Conservation (phyloP, 345 rosid genomes). For the Populus davidiana region DNA sequence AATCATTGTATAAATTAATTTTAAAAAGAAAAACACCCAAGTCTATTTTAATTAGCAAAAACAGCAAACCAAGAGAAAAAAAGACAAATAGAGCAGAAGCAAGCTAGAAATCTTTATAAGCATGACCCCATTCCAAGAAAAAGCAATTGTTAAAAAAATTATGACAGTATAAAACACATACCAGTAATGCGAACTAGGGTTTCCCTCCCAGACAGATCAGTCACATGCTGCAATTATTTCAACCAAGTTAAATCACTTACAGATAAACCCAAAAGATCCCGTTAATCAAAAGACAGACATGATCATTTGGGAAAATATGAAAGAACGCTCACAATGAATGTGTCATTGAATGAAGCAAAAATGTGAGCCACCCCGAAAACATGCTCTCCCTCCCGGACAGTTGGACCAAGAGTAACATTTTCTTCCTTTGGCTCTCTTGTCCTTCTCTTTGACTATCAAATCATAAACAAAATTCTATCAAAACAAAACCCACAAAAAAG, state of each 20-base stretch:
- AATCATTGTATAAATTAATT: too few relatives aligned
- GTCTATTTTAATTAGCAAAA: not conserved
- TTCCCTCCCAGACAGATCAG: constrained; percentile 90
- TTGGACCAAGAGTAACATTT: constrained; percentile 70
- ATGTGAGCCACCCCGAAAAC: constrained; percentile 87
- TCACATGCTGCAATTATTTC: constrained; percentile 59
- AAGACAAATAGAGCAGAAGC: not conserved
- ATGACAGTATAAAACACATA: constrained; percentile 12
- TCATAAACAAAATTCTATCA: not conserved
- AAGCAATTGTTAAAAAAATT: not conserved
- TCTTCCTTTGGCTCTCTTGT: constrained; percentile 86
- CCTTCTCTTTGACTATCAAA: constrained; percentile 62
- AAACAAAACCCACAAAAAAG: not conserved
- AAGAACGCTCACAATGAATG: constrained; percentile 63
- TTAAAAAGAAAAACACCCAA: not conserved
- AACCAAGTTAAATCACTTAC: not conserved
- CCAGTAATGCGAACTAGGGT: constrained; percentile 90
- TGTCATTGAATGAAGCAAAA: constrained; percentile 86
- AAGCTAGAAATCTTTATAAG: not conserved
- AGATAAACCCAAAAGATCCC: not conserved
- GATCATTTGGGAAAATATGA: not conserved
- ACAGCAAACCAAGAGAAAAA: not conserved
- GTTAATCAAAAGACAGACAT: not conserved
- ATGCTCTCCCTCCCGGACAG: constrained; percentile 72
- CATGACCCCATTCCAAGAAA: not conserved